Percentiles rank a stretch among this genome's conserved stretches.
These are phyloP conservation scores for Amphirosellinia nigrospora DNA, from an alignment of 495 filamentous ascomycete species.

Conservation along the genomic window DNA sequence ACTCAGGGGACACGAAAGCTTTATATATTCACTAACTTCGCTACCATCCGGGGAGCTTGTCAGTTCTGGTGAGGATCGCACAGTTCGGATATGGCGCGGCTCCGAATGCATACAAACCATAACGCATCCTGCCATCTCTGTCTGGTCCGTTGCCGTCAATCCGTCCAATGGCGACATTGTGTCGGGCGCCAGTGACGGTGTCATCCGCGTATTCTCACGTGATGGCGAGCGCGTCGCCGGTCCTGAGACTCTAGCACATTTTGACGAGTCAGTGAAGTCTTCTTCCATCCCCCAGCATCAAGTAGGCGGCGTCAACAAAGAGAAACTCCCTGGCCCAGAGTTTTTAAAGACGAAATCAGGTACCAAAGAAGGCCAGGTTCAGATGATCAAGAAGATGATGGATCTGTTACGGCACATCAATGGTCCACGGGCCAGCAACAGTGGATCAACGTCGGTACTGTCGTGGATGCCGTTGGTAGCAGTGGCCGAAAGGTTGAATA, in stretches of 20 bases:
- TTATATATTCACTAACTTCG: constrained; percentile 85
- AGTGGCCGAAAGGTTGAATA: constrained; percentile 74
- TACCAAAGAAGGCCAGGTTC: constrained; percentile 90
- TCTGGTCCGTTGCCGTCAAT: constrained; percentile 89
- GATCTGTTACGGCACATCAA: constrained; percentile 78
- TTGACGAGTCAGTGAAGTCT: constrained; percentile 78
- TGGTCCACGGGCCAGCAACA: constrained; percentile 68
- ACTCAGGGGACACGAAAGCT: constrained; percentile 88
- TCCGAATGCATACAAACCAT: constrained; percentile 90
- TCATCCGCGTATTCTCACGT: constrained; percentile 85
- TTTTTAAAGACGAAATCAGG: constrained; percentile 81
- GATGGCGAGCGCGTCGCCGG: constrained; percentile 72
- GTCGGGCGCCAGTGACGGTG: constrained; percentile 86
- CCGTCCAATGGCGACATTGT: constrained; percentile 86
- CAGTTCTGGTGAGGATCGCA: constrained; percentile 92
- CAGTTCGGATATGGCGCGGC: constrained; percentile 84
- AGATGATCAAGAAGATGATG: constrained; percentile 85
- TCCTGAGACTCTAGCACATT: constrained; percentile 61
- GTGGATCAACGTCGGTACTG: constrained; percentile 91
- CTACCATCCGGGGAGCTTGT: constrained; percentile 86
- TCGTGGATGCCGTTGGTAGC: constrained; percentile 87
- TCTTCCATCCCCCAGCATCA: constrained; percentile 88
- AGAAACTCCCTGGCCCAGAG: constrained; percentile 83
- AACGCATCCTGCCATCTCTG: constrained; percentile 94
- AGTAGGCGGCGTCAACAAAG: constrained; percentile 80